Evolutionary conservation across 1,139 yeast species (phyloP), one percentile per base, ranked within the genome.

Genomic region (Geotrichum klebahnii): DNA sequence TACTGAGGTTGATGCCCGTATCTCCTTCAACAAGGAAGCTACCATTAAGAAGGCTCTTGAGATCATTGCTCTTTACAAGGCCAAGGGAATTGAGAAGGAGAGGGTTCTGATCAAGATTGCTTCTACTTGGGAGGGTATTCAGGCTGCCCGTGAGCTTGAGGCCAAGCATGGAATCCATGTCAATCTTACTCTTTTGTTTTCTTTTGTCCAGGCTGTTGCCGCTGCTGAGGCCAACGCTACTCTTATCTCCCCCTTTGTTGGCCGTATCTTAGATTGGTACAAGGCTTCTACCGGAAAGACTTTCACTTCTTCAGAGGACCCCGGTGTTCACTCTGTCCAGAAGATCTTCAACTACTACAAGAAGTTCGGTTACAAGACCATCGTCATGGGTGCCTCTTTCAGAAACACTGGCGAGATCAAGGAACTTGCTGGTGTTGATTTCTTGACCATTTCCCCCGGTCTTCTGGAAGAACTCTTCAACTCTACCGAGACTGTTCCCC

Each of bases 311-410:
- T 73, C 71, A 54, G 95, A 84, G 69, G 98, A 92, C 74, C 98
- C 98, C 59, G 99, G 98, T 84, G 98, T 92, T 59, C 56, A 76
- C 55, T 88, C 97, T 48, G 99, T 92, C 64, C 84, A 82, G 72
- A 69, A 68, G 56, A 92, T 92, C 72, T 92, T 71, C 87, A 86
- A 90, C 85, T 92, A 92, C 84, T 92, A 92, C 86, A 92, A 92
- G 83, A 92, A 92, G 78, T 88, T 72, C 73, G 94, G 84, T 62
- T 92, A 92, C 82, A 79, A 92, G 67, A 92, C 98, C 73, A 90
- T 92, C 70, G 98, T 92, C 67, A 92, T 92, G 98, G 99, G 98
- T 74, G 99, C 99, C 57, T 90, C 97, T 54, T 92, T 92, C 90
- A 90, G 99, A 83, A 94, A 90, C 79, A 75, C 78, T 59, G 97